These are phyloP conservation scores for Vanilla planifolia DNA, from an alignment of 106 monocot species.

Conservation along the genomic window DNA sequence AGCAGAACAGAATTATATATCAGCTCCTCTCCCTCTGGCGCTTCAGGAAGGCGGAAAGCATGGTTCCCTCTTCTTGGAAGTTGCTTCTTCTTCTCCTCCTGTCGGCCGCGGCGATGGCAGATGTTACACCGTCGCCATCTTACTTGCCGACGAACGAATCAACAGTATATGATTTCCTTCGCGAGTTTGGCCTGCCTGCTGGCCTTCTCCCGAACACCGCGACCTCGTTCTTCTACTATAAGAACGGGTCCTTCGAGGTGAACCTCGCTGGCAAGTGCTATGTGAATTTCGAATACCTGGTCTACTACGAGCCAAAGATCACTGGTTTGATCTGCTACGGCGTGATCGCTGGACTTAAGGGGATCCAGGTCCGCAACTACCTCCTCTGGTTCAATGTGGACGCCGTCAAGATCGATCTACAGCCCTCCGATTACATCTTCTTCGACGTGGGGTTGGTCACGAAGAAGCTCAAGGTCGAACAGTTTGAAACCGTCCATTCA, in stretches of 20 bases:
- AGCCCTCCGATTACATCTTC: slow-evolving; percentile 56
- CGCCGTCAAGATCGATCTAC: slow-evolving; percentile 65
- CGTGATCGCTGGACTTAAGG: slow-evolving; percentile 27
- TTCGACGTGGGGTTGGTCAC: slow-evolving; percentile 64
- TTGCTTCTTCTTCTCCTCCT: slow-evolving; percentile 6
- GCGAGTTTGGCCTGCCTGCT: slow-evolving; percentile 51
- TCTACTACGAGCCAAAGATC: slow-evolving; percentile 46
- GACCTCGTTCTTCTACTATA: slow-evolving; percentile 31
- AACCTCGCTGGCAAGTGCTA: slow-evolving; percentile 52
- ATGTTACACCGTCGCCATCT: not conserved
- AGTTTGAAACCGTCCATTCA: slow-evolving; percentile 52
- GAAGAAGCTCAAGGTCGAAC: slow-evolving; percentile 41
- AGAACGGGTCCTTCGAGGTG: slow-evolving; percentile 35
- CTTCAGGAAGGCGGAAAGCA: too few species aligned
- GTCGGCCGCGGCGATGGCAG: not conserved
- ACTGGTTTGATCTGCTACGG: slow-evolving; percentile 55
- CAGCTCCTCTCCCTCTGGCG: too few species aligned
- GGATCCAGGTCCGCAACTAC: slow-evolving; percentile 53
- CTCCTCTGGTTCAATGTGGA: slow-evolving; percentile 71
- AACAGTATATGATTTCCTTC: slow-evolving; percentile 65
- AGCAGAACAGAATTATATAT: too few species aligned
- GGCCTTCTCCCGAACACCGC: slow-evolving; percentile 73
- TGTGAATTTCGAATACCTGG: slow-evolving; percentile 62
- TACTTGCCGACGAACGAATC: slow-evolving; percentile 13
- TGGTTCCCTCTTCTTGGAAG: not conserved